A percentile compares a stretch with the other conserved stretches of the same genome.
phyloP scores from a whole-genome alignment of 306 rosid species.

The Sindora glabra region DNA sequence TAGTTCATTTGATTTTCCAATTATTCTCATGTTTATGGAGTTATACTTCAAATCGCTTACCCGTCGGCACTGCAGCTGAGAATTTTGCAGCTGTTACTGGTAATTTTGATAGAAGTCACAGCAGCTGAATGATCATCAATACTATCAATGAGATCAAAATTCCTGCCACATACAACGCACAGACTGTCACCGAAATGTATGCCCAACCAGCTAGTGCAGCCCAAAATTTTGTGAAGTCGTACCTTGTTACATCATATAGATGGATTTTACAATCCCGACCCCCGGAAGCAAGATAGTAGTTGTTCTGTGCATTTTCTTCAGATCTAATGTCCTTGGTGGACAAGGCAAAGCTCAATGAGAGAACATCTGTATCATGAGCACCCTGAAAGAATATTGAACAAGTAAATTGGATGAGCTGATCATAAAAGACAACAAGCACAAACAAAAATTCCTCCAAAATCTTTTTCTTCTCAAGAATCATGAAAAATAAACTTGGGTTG shows the following conservation, averaged over 20 bases:
- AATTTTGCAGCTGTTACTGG: constrained; percentile 37
- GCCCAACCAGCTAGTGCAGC: constrained; percentile 7
- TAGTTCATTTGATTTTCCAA: background rate
- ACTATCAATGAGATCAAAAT: constrained; percentile 53
- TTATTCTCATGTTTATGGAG: constrained; percentile 4
- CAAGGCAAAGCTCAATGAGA: constrained; percentile 56
- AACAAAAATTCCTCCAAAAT: constrained; percentile 1
- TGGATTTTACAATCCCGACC: constrained; percentile 60
- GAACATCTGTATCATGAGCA: constrained; percentile 73
- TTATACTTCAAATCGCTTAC: constrained; percentile 24
- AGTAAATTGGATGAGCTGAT: background rate
- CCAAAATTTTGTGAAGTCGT: constrained; percentile 11
- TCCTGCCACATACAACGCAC: constrained; percentile 37
- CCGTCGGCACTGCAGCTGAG: constrained; percentile 75
- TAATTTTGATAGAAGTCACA: constrained; percentile 55
- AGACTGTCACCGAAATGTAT: constrained; percentile 15
- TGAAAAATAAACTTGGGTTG: constrained; percentile 2
- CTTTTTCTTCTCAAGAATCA: constrained; percentile 11
- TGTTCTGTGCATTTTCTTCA: constrained; percentile 18
- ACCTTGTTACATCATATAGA: constrained; percentile 68
- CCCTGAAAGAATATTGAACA: constrained; percentile 36
- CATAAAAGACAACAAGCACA: constrained; percentile 1
- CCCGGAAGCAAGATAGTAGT: constrained; percentile 61
- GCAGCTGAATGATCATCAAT: constrained; percentile 67
- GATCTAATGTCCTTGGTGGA: constrained; percentile 15